Percentiles rank a stretch among this genome's conserved stretches.
Evolutionary conservation across 2,329 filamentous ascomycete species (phyloP).

Genomic region (Xylaria sp.): DNA sequence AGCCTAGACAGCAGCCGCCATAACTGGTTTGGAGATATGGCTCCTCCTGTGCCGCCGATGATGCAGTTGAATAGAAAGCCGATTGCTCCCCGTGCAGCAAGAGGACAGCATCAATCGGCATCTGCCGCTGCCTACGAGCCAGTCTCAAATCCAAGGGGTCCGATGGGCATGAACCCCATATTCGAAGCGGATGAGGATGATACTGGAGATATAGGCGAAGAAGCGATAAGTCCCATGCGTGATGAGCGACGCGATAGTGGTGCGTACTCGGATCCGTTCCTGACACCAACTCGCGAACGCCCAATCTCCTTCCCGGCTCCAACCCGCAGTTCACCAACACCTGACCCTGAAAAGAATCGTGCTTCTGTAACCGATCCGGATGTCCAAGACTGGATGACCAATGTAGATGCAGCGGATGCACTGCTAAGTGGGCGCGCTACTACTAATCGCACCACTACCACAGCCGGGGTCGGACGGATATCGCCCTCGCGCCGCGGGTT

Average conservation of each 20-base stretch:
- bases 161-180: slow-evolving; percentile 65
- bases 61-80: slow-evolving; percentile 45
- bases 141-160: slow-evolving; percentile 43
- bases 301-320: slow-evolving; percentile 47
- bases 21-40: slow-evolving; percentile 45
- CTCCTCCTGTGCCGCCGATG: slow-evolving; percentile 29
- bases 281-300: slow-evolving; percentile 54
- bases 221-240: slow-evolving; percentile 42
- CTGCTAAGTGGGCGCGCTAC: slow-evolving; percentile 59
- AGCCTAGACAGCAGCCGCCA: slow-evolving; percentile 44
- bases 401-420: slow-evolving; percentile 65
- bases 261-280: slow-evolving; percentile 60
- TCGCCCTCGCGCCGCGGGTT: slow-evolving; percentile 35
- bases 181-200: slow-evolving; percentile 68
- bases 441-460: slow-evolving; percentile 44
- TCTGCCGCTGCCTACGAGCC: slow-evolving; percentile 46
- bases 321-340: slow-evolving; percentile 51
- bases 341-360: slow-evolving; percentile 54
- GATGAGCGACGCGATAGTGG: slow-evolving; percentile 40
- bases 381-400: slow-evolving; percentile 67
- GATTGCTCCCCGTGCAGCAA: slow-evolving; percentile 45
- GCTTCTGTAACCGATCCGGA: slow-evolving; percentile 57
- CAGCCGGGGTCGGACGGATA: slow-evolving; percentile 25
- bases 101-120: slow-evolving; percentile 53
- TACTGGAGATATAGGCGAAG: slow-evolving; percentile 50